A percentile compares a stretch with the other conserved stretches of the same genome.
These are phyloP conservation scores for Candida mesenterica DNA, from an alignment of 1,139 yeast species.

Conservation along the genomic window DNA sequence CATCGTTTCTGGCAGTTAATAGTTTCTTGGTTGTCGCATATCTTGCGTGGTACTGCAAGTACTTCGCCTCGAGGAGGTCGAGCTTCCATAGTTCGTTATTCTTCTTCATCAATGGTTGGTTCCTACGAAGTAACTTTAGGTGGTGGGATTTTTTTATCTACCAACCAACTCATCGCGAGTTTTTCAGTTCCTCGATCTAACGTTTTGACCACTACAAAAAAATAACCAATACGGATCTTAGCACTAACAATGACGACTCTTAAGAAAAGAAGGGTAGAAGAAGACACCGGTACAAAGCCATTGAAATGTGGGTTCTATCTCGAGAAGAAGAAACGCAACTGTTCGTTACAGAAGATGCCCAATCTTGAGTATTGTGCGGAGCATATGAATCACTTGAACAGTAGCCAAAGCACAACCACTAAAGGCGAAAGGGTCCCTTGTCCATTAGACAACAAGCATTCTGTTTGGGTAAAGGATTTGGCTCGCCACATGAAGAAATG, in stretches of 20 bases:
- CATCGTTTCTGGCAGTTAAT: constrained; percentile 46
- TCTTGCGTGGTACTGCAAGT: constrained; percentile 45
- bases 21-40: constrained; percentile 52
- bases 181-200: constrained; percentile 1
- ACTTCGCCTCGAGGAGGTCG: constrained; percentile 52
- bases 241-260: constrained; percentile 4
- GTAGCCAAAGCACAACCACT: constrained; percentile 9
- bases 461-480: constrained; percentile 63
- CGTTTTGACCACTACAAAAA: too few species aligned
- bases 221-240: constrained; percentile 2
- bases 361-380: constrained; percentile 60
- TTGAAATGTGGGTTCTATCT: constrained; percentile 48
- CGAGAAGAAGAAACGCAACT: constrained; percentile 48
- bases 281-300: background rate
- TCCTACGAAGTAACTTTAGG: constrained; percentile 1
- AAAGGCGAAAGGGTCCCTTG: constrained; percentile 59
- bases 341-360: constrained; percentile 60
- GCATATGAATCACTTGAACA: constrained; percentile 36
- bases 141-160: background rate
- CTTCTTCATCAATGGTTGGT: constrained; percentile 6
- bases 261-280: constrained; percentile 12
- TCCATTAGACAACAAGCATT: constrained; percentile 74
- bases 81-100: constrained; percentile 40
- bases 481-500: constrained; percentile 62
- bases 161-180: constrained; percentile 3